A percentile compares a stretch with the other conserved stretches of the same genome.
Conservation (phyloP, 1,284 basidiomycete species). For the Cystobasidium sp. region DNA sequence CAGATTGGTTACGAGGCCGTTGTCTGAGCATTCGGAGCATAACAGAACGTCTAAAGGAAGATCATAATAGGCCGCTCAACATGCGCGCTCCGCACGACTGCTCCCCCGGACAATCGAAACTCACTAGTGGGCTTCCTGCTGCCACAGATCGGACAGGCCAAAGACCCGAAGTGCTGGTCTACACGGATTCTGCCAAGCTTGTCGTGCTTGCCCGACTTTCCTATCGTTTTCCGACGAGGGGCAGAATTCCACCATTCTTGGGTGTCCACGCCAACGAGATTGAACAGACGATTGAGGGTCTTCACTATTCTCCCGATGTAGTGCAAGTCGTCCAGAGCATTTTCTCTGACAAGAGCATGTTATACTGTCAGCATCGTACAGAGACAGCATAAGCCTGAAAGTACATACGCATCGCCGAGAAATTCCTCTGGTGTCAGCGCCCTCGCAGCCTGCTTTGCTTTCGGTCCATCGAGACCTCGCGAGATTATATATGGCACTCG, state of each 20-base stretch:
- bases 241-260: conserved; percentile 86
- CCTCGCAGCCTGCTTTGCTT: conserved; percentile 72
- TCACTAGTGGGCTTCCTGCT: conserved; percentile 22
- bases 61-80: neutral
- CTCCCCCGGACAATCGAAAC: neutral
- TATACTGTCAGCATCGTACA: conserved; percentile 47
- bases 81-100: neutral
- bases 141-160: conserved; percentile 51
- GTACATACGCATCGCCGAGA: conserved; percentile 68
- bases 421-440: conserved; percentile 80
- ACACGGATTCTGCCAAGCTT: conserved; percentile 19
- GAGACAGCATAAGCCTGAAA: neutral
- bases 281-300: conserved; percentile 86
- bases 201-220: conserved; percentile 35
- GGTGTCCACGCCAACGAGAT: conserved; percentile 87
- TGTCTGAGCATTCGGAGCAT: conserved; percentile 67
- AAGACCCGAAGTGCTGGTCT: conserved; percentile 39
- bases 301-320: conserved; percentile 89
- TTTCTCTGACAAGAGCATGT: conserved; percentile 59
- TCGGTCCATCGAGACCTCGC: conserved; percentile 60
- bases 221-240: conserved; percentile 64
- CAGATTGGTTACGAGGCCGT: conserved; percentile 67
- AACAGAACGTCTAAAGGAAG: conserved; percentile 54
- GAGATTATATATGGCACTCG: conserved; percentile 88
- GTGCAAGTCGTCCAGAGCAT: conserved; percentile 80